phyloP scores from a whole-genome alignment of 1,284 basidiomycete genomes.

The Trametes hirsuta region DNA sequence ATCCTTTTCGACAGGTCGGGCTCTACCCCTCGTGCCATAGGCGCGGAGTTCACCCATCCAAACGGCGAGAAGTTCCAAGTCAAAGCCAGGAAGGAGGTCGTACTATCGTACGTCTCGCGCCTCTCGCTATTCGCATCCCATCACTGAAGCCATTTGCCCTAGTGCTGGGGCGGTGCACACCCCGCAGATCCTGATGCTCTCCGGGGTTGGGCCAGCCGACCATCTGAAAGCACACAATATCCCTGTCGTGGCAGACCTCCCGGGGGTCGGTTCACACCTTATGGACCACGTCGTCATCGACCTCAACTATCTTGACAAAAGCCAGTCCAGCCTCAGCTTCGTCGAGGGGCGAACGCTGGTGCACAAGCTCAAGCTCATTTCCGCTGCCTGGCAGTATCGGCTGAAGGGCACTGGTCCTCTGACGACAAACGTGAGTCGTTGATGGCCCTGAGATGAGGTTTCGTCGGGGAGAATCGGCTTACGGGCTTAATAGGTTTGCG shows the following conservation, averaged over 20 bases:
- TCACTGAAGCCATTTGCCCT: not conserved
- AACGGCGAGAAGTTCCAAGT: constrained; percentile 44
- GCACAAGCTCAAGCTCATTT: constrained; percentile 39
- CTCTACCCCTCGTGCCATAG: constrained; percentile 50
- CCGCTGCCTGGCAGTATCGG: constrained; percentile 46
- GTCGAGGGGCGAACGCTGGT: constrained; percentile 40
- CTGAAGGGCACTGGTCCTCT: constrained; percentile 49
- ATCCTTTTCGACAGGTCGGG: constrained; percentile 57
- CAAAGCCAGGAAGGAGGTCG: constrained; percentile 58
- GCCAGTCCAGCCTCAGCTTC: constrained; percentile 30
- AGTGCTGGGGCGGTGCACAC: constrained; percentile 69
- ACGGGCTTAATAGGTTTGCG: constrained; percentile 47
- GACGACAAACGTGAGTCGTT: constrained; percentile 53
- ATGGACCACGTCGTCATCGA: constrained; percentile 59
- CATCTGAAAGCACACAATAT: constrained; percentile 55
- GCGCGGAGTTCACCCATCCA: constrained; percentile 58
- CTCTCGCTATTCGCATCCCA: not conserved
- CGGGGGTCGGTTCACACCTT: constrained; percentile 63
- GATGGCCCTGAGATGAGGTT: no score
- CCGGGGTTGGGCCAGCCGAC: constrained; percentile 63
- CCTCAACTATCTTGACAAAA: constrained; percentile 54
- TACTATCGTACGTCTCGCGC: constrained; percentile 54
- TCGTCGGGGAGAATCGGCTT: not conserved
- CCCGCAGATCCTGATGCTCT: constrained; percentile 73
- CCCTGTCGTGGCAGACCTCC: constrained; percentile 53